Evolutionary conservation across 169 alveolate species (phyloP), one percentile per base, ranked within the genome.

Genomic region (Plasmodium vivax): DNA sequence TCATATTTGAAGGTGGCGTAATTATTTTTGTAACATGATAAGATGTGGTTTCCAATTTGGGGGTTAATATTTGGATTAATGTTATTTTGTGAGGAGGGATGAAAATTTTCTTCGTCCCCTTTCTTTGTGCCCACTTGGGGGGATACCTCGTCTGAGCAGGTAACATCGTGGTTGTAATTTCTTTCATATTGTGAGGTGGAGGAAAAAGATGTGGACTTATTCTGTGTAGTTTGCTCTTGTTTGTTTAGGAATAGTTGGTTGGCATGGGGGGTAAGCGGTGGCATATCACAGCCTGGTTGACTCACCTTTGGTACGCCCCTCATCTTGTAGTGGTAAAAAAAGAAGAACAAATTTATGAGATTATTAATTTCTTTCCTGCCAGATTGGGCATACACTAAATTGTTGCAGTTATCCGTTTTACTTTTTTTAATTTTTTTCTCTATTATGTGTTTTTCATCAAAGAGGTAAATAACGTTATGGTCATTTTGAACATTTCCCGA

Each of bases 361-460:
- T 88, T 88, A 73, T 88, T 88, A 27, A 88, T 88, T 88, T 88
- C 94, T 58, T 47, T 88, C 72, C 83, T 79, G 51, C 38, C 74
- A 9, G 56, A 10, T 77, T 88, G 47, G 16, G 82, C 94, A 79
- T 88, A 88, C 14, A 38, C 38, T 80, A 88, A 88, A 36, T 32
- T 41, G 45, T 88, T 88, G 34, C 38, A 88, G 62, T 56, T 88
- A 80, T 88, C 94, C 23, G 94, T 88, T 88, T 88, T 88, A 58
- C 82, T 36, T 81, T 41, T 88, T 80, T 81, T 79, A 54, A 88
- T 88, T 88, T 88, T 88, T 16, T 79, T 41, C 72, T 88, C 94
- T 30, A 88, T 88, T 79, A 71, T 36, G 32, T 80, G 56, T 58
- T 88, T 88, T 38, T 88, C 74, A 88, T 88, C 85, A 41, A 88